Evolutionary conservation across 371 early-diverging fungal genomes (phyloP), one percentile per base, ranked within the genome.

Genomic region (Amoeboradix gromovi): DNA sequence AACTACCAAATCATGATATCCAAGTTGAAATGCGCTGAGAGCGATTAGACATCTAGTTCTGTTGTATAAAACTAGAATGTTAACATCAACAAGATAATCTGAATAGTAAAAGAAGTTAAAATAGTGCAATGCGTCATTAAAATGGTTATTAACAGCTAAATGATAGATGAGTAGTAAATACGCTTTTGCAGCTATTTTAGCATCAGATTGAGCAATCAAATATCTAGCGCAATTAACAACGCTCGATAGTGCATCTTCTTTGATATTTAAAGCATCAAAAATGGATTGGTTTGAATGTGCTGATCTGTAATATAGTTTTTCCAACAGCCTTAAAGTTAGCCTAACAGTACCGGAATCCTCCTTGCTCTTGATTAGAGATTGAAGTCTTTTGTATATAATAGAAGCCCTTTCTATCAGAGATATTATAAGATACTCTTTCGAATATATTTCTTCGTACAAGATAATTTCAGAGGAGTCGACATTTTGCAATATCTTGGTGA

Each of bases 31-130:
- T 5, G 98, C 96, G 72, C 89, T 87, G 71, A 97, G 81, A 73
- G 96, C 97, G 70, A 97, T 80, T 80, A 94, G 94, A 28, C 88
- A 92, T 78, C 93, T 83, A 17, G 92, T 84, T 69, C 97, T 87
- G 83, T 97, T 97, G 83, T 86, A 92, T 69, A 95, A 81, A 70
- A 92, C 87, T 80, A 94, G 94, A 28, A 92, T 94, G 68, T 82
- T 79, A 71, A 94, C 78, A 72, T 97, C 97, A 65, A 90, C 89
- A 75, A 48, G 22, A 48, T 48, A 48, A 12, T 48, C 48, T 12
- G 48, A 48, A 48, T 48, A 48, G 48, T 48, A 48, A 48, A 48
- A 48, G 22, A 12, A 22, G 12, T 5, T 48, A 12, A 48, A 48
- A 48, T 48, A 48, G 5, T 48, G 5, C 12, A 12, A 48, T 12